phyloP scores from a whole-genome alignment of 768 basidiomycete genomes.

The Suillus occidentalis region DNA sequence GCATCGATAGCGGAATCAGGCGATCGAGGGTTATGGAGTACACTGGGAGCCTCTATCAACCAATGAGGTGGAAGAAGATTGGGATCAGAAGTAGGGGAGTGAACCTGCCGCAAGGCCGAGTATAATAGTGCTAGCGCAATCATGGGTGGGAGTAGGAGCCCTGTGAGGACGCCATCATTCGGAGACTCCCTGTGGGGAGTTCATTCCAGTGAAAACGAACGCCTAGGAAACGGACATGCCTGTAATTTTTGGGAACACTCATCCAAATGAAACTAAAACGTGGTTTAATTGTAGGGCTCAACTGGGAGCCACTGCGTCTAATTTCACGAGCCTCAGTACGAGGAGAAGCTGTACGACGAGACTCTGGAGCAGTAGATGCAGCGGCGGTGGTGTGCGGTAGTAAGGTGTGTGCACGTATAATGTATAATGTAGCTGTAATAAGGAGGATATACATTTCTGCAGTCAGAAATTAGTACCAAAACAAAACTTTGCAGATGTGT shows the following conservation, averaged over 20 bases:
- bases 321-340: conserved; percentile 49
- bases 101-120: conserved; percentile 44
- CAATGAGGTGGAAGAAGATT: conserved; percentile 57
- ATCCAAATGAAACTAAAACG: conserved; percentile 82
- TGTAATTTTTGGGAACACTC: conserved; percentile 87
- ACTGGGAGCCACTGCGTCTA: conserved; percentile 36
- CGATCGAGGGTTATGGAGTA: conserved; percentile 44
- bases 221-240: conserved; percentile 42
- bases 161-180: conserved; percentile 87
- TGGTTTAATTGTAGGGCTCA: conserved; percentile 38
- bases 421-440: conserved; percentile 56
- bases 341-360: conserved; percentile 36
- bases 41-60: conserved; percentile 74
- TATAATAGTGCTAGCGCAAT: conserved; percentile 70
- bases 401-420: conserved; percentile 59
- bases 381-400: conserved; percentile 30
- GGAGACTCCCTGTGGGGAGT: conserved; percentile 57
- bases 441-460: conserved; percentile 61
- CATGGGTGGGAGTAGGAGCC: conserved; percentile 80
- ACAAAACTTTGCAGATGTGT: conserved; percentile 3
- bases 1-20: conserved; percentile 50
- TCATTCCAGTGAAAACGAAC: conserved; percentile 3
- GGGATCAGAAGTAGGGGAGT: conserved; percentile 24
- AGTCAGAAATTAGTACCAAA: conserved; percentile 8
- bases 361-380: conserved; percentile 17